Conservation (phyloP, 2,329 filamentous ascomycete genomes). For the Leptographium flavum region DNA sequence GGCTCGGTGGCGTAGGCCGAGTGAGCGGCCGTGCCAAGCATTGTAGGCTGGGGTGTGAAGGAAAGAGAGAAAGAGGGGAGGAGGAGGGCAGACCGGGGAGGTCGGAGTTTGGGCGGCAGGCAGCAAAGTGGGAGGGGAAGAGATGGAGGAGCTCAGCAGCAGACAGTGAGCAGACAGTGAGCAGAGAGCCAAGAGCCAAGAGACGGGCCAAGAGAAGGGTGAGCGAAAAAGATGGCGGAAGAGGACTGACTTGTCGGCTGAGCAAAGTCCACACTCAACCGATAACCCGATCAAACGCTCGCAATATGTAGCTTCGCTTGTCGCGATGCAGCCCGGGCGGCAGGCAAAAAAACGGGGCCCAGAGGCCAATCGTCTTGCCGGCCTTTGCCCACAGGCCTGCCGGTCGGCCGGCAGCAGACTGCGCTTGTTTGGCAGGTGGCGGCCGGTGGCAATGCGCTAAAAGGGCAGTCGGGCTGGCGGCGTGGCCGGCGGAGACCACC, state of each 20-base stretch:
- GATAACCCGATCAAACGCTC: too few species aligned
- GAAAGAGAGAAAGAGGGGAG: neutral
- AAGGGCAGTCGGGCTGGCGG: too few species aligned
- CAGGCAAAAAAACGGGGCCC: neutral
- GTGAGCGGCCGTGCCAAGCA: conserved; percentile 9
- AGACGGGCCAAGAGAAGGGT: too few species aligned
- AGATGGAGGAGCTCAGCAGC: neutral
- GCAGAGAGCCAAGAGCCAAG: too few species aligned
- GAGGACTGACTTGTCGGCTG: too few species aligned
- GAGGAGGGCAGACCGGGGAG: neutral
- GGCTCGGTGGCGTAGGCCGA: conserved; percentile 1
- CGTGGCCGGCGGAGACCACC: too few species aligned
- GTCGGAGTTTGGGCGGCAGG: neutral
- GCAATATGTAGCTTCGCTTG: neutral
- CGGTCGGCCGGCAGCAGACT: too few species aligned
- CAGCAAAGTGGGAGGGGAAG: neutral
- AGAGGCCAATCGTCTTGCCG: too few species aligned
- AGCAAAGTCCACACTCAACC: too few species aligned
- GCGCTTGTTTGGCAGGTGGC: neutral
- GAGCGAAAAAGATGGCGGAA: too few species aligned
- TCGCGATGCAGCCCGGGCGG: neutral
- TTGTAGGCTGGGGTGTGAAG: neutral
- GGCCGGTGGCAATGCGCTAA: too few species aligned
- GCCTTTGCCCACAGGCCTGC: too few species aligned
- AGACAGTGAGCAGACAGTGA: neutral